Evolutionary conservation across 2,329 filamentous ascomycete species (phyloP).

Genomic region (Pseudocercospora eumusae): DNA sequence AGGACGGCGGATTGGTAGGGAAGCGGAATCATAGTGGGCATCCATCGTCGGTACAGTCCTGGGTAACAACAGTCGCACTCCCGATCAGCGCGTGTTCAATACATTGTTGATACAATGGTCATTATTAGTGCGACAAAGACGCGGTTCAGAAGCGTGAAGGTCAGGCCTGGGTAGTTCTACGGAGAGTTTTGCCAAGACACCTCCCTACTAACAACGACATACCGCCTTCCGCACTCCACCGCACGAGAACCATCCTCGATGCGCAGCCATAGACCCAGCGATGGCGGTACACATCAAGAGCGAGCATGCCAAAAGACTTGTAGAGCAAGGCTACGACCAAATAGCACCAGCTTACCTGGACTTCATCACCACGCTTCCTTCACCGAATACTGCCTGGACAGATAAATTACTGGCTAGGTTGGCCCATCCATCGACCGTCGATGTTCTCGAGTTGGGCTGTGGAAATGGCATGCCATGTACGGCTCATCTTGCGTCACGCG

Average conservation of each 20-base stretch:
- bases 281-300: neutral
- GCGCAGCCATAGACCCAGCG: no score
- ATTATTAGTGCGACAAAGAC: neutral
- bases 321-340: constrained; percentile 11
- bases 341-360: constrained; percentile 12
- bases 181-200: neutral
- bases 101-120: neutral
- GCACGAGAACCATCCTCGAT: no score
- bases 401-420: neutral
- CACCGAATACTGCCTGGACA: constrained; percentile 7
- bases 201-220: neutral
- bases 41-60: neutral
- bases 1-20: neutral
- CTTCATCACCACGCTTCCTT: constrained; percentile 11
- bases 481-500: constrained; percentile 24
- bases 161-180: neutral
- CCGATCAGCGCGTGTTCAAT: neutral
- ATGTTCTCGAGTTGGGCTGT: constrained; percentile 46
- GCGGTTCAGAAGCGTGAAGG: neutral
- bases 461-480: constrained; percentile 42
- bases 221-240: no score
- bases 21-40: neutral
- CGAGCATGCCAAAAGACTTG: constrained; percentile 7
- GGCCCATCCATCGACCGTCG: neutral
- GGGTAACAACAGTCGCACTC: neutral